Base-by-base conservation (phyloP, 768 basidiomycete species). In the Panaeolus cyanescens region DNA sequence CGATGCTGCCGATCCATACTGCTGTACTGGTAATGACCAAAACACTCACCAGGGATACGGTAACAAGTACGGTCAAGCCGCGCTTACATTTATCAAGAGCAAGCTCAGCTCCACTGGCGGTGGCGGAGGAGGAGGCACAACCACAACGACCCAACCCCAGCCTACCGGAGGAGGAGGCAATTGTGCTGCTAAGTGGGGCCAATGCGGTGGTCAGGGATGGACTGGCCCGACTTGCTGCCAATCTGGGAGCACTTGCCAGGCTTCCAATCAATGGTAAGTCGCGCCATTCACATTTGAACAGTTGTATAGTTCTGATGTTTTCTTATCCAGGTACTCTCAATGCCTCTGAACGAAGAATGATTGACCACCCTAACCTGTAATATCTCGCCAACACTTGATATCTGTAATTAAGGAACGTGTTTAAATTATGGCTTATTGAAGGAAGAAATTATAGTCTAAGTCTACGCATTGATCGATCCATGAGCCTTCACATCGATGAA, bases 1-100 rank as follows among this genome's bases (percentile, higher is more conserved):
- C 67, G 74, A 75, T 53, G 67, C 74, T 12, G 59, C 71, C 2
- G 72, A 72, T 65, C 74, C 74, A 2, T 75, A 71, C 69, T 75
- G 74, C 68, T 74, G 74, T 68, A 75, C 71, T 55, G 73, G 74
- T 30, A 64, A 34, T 60, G 64, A 75, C 56, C 64, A 67, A 20
- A 65, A 65, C 62, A 71, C 72, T 5, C 73, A 75, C 62, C 71
- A 75, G 64, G 71, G 71, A 28, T 75, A 75, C 45, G 74, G 70
- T 2, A 69, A 61, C 19, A 71, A 72, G 61, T 75, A 75, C 60
- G 74, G 74, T 45, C 59, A 68, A 30, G 65, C 58, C 25, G 73
- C 73, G 4, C 64, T 74, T 54, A 64, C 72, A 2, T 74, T 74
- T 64, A 69, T 74, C 54, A 69, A 70, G 59, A 60, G 63, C 60